A percentile compares a stretch with the other conserved stretches of the same genome.
These are phyloP conservation scores for Candida sphagnicola DNA, from an alignment of 805 yeast genomes.

Conservation along the genomic window DNA sequence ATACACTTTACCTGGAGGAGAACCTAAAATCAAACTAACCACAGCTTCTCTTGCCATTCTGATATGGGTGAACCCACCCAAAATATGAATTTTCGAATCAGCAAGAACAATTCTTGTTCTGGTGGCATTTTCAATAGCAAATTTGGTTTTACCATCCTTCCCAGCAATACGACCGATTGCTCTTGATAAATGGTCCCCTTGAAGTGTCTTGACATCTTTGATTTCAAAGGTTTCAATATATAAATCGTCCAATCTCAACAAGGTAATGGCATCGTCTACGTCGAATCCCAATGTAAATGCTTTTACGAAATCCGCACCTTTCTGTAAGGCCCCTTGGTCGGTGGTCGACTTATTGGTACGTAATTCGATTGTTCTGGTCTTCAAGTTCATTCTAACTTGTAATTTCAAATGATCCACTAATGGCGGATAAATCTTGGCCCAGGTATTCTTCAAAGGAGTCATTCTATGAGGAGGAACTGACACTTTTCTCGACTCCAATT, in stretches of 20 bases:
- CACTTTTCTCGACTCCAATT: slow-evolving; percentile 82
- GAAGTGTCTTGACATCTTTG: slow-evolving; percentile 92
- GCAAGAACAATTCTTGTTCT: slow-evolving; percentile 97
- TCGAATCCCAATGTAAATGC: slow-evolving; percentile 97
- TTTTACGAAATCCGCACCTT: slow-evolving; percentile 94
- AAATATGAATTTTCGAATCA: slow-evolving; percentile 91
- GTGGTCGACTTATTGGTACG: slow-evolving; percentile 79
- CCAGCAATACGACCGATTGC: slow-evolving; percentile 99
- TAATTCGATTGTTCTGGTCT: slow-evolving; percentile 82
- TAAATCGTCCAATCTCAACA: slow-evolving; percentile 89
- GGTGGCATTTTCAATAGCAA: slow-evolving; percentile 97
- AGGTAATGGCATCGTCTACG: slow-evolving; percentile 93
- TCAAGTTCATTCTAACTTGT: slow-evolving; percentile 93
- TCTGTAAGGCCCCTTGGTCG: slow-evolving; percentile 92
- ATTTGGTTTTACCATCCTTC: slow-evolving; percentile 97
- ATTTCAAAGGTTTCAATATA: slow-evolving; percentile 96
- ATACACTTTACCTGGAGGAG: slow-evolving; percentile 97
- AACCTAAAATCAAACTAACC: slow-evolving; percentile 89
- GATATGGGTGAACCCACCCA: slow-evolving; percentile 96
- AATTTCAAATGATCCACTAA: slow-evolving; percentile 90
- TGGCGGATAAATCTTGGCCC: slow-evolving; percentile 96
- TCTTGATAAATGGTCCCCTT: slow-evolving; percentile 95
- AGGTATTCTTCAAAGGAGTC: slow-evolving; percentile 83
- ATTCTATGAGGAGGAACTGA: slow-evolving; percentile 97
- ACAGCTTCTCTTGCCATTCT: slow-evolving; percentile 99